These are phyloP conservation scores for Petunia hybrid DNA, from an alignment of 305 asterid species.

Conservation along the genomic window DNA sequence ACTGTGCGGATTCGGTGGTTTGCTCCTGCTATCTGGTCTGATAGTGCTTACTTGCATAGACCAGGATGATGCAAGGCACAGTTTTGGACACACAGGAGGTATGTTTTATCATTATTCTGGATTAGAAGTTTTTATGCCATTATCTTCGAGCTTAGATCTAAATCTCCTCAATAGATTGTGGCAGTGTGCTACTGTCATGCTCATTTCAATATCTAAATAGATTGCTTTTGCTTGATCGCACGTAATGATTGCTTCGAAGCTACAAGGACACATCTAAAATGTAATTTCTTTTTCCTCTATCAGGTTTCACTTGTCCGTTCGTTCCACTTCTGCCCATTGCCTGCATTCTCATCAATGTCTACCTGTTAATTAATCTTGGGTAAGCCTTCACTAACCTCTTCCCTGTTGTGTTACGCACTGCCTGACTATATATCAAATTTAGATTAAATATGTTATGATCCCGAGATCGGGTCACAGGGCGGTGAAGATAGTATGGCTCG, in stretches of 20 bases:
- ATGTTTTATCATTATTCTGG: slow-evolving; percentile 28
- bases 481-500: too few species aligned
- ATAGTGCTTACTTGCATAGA: slow-evolving; percentile 67
- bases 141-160: neutral
- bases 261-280: neutral
- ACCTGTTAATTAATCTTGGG: slow-evolving; percentile 92
- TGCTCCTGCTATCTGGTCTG: slow-evolving; percentile 69
- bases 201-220: neutral
- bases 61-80: slow-evolving; percentile 93
- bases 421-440: neutral
- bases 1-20: slow-evolving; percentile 71
- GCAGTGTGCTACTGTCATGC: neutral
- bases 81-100: slow-evolving; percentile 93
- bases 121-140: neutral
- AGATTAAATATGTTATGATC: neutral
- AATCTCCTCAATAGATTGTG: neutral
- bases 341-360: slow-evolving; percentile 93
- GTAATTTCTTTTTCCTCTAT: slow-evolving; percentile 27
- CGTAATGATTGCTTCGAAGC: neutral
- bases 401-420: neutral
- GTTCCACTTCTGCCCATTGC: slow-evolving; percentile 90
- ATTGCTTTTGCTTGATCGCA: neutral
- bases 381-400: slow-evolving; percentile 40
- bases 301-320: slow-evolving; percentile 96
- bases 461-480: too few species aligned